Evolutionary conservation across 805 yeast species (phyloP).

Genomic region (Tetrapisispora iriomotensis): DNA sequence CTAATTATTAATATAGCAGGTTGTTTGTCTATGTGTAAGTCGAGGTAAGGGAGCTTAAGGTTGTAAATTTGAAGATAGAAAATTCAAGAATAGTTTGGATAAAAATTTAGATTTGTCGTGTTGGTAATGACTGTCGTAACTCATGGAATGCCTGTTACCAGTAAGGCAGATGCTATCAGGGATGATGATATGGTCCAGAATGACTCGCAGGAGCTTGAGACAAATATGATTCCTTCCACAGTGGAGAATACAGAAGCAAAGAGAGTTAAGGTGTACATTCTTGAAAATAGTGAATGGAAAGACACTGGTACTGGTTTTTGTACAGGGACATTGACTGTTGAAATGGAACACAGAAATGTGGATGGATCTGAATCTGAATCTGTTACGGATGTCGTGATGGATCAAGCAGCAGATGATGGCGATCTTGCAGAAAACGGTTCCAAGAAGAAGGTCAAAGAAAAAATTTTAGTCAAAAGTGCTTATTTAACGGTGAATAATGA

Average conservation of each 20-base stretch:
- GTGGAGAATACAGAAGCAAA: constrained; percentile 37
- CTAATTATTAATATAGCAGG: too few relatives aligned
- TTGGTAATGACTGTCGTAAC: too few relatives aligned
- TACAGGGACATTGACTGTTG: constrained; percentile 47
- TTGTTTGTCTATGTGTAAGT: too few relatives aligned
- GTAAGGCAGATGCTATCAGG: background rate
- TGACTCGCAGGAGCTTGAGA: too few relatives aligned
- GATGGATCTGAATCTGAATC: background rate
- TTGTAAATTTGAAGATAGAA: too few relatives aligned
- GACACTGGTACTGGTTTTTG: constrained; percentile 92
- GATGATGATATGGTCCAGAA: background rate
- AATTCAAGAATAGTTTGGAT: too few relatives aligned
- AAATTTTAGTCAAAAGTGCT: constrained; percentile 31
- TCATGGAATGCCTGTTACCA: background rate
- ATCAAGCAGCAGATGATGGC: background rate
- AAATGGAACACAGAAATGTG: constrained; percentile 1
- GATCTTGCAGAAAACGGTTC: too few relatives aligned
- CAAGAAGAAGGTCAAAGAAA: constrained; percentile 8
- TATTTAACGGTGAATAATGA: constrained; percentile 68
- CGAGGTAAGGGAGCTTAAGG: too few relatives aligned
- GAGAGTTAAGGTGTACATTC: constrained; percentile 83
- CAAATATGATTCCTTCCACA: background rate
- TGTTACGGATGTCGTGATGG: constrained; percentile 14
- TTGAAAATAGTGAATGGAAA: constrained; percentile 76
- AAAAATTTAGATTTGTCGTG: too few relatives aligned